These are phyloP conservation scores for Sarocladiaceae sp. DNA, from an alignment of 2,329 filamentous ascomycete species.

Conservation along the genomic window DNA sequence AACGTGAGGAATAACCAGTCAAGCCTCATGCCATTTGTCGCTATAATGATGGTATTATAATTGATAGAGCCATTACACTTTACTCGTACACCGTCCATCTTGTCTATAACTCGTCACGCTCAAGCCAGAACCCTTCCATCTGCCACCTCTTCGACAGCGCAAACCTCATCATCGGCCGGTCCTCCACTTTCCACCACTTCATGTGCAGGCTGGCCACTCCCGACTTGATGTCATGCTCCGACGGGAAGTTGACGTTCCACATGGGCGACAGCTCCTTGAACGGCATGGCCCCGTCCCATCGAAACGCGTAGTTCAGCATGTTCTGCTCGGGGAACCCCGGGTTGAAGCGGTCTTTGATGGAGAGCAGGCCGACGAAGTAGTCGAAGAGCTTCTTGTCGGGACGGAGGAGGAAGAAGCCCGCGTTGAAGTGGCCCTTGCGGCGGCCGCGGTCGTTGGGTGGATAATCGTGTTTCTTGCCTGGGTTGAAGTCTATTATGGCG, in stretches of 20 bases:
- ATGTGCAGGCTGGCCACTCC: conserved; percentile 7
- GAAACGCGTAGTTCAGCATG: conserved; percentile 10
- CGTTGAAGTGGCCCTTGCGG: conserved; percentile 3
- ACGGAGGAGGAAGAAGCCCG: conserved; percentile 9
- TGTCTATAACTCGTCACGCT: too few species aligned
- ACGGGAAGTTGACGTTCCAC: conserved; percentile 3
- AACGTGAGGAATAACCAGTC: too few species aligned
- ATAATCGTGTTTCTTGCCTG: not conserved
- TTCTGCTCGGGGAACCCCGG: conserved; percentile 8
- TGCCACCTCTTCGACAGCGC: conserved; percentile 1
- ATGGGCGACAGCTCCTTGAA: conserved; percentile 4
- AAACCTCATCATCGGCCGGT: not conserved
- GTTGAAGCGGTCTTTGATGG: conserved; percentile 1
- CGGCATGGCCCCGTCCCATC: conserved; percentile 10
- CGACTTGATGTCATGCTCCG: not conserved
- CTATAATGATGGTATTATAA: too few species aligned
- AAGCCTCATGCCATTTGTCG: too few species aligned
- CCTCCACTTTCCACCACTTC: conserved; percentile 7
- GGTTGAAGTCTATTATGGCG: not conserved
- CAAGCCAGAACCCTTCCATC: conserved; percentile 5
- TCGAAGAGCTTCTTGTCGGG: conserved; percentile 8
- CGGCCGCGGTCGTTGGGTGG: conserved; percentile 1
- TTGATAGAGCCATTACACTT: too few species aligned
- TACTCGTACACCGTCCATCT: too few species aligned
- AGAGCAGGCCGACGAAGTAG: conserved; percentile 4